phyloP scores from a whole-genome alignment of 371 early-diverging fungal genomes.

The Apophysomyces elegans region DNA sequence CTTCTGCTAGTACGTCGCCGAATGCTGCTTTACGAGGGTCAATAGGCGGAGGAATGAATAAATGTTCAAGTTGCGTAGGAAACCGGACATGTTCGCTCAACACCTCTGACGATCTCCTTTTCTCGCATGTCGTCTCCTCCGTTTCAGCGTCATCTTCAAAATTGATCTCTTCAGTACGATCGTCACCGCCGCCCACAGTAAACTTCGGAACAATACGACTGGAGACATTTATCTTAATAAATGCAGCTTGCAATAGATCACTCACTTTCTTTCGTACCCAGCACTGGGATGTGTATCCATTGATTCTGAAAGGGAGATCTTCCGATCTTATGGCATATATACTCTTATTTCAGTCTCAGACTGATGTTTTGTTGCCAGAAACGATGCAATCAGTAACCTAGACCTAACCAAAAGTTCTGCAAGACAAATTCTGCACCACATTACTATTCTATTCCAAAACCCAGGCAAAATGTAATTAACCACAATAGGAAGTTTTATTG shows the following conservation, averaged over 20 bases:
- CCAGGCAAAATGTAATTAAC: neutral
- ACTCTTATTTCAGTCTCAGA: conserved; percentile 6
- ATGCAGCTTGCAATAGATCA: neutral
- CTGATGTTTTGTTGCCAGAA: neutral
- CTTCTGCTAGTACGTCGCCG: neutral
- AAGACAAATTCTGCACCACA: conserved; percentile 2
- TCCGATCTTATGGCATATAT: conserved; percentile 9
- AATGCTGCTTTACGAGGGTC: neutral
- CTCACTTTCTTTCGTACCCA: neutral
- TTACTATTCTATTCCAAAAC: neutral
- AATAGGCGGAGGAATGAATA: conserved; percentile 1
- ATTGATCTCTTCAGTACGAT: conserved; percentile 6
- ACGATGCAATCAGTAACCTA: neutral
- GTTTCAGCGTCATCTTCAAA: neutral
- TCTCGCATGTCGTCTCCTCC: neutral
- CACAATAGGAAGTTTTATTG: conserved; percentile 6
- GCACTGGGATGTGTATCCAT: neutral
- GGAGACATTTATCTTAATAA: neutral
- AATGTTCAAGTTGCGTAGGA: conserved; percentile 3
- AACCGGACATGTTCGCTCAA: conserved; percentile 5
- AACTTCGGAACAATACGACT: neutral
- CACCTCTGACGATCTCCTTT: neutral
- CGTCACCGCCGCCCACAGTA: conserved; percentile 6
- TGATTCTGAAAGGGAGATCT: neutral
- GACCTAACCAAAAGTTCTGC: neutral